Conservation (phyloP, 306 rosid species). For the Cicer yamashitae region DNA sequence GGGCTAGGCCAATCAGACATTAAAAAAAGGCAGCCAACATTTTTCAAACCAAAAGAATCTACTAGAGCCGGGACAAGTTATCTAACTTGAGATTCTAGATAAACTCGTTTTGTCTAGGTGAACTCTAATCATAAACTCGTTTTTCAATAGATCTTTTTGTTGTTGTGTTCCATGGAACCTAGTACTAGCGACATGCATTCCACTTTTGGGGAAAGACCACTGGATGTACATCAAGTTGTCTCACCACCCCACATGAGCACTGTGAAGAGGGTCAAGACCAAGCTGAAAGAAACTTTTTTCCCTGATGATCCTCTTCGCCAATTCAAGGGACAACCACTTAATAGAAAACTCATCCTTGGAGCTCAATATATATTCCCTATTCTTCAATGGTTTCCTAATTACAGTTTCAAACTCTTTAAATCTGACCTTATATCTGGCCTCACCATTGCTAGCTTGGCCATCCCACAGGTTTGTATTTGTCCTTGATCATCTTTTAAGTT, state of each 20-base stretch:
- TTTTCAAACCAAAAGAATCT: slow-evolving; percentile 21
- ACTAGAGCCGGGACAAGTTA: neutral
- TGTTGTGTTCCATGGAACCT: neutral
- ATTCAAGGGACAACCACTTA: slow-evolving; percentile 70
- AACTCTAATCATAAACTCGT: too few relatives aligned
- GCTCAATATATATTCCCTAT: slow-evolving; percentile 77
- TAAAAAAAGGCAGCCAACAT: slow-evolving; percentile 11
- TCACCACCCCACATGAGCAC: slow-evolving; percentile 68
- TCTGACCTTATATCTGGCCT: slow-evolving; percentile 81
- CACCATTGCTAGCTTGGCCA: slow-evolving; percentile 93
- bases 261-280: slow-evolving; percentile 48
- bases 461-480: slow-evolving; percentile 70
- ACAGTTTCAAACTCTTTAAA: slow-evolving; percentile 66
- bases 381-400: slow-evolving; percentile 75
- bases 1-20: slow-evolving; percentile 12
- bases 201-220: slow-evolving; percentile 47
- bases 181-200: neutral
- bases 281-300: slow-evolving; percentile 77
- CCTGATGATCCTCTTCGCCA: slow-evolving; percentile 92
- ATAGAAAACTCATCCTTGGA: slow-evolving; percentile 58
- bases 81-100: too few relatives aligned
- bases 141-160: too few relatives aligned
- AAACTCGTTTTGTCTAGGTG: too few relatives aligned
- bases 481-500: too few relatives aligned
- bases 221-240: slow-evolving; percentile 67